A percentile compares a stretch with the other conserved stretches of the same genome.
phyloP scores from a whole-genome alignment of 1,139 yeast species.

The Pneumocystis canis region DNA sequence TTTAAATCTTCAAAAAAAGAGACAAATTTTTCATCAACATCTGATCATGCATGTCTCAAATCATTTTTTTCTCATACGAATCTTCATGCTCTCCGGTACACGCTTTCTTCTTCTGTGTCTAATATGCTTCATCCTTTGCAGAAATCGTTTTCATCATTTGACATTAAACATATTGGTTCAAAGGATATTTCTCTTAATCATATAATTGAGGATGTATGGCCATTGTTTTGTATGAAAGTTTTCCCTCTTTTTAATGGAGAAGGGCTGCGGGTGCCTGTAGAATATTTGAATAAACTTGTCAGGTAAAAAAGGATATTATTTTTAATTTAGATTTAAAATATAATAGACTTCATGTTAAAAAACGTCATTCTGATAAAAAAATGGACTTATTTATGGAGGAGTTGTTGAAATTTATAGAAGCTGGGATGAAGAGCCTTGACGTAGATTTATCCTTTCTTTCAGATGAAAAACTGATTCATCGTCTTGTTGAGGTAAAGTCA shows the following conservation, averaged over 20 bases:
- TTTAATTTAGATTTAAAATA: neutral
- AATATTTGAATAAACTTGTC: slow-evolving; percentile 40
- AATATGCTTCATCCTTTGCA: neutral
- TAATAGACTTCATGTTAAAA: slow-evolving; percentile 29
- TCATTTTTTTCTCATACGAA: neutral
- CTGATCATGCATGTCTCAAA: neutral
- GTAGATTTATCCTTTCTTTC: slow-evolving; percentile 16
- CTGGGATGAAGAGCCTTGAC: slow-evolving; percentile 33
- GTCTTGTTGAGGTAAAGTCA: slow-evolving; percentile 21
- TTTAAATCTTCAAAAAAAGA: neutral
- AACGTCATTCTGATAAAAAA: slow-evolving; percentile 30
- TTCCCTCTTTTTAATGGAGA: slow-evolving; percentile 38
- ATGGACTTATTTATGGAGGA: slow-evolving; percentile 31
- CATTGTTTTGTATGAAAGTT: slow-evolving; percentile 30
- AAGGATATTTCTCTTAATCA: neutral
- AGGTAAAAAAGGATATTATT: slow-evolving; percentile 5
- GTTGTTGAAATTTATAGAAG: slow-evolving; percentile 33
- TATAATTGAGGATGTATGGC: slow-evolving; percentile 33
- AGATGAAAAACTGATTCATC: slow-evolving; percentile 20
- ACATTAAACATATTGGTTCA: neutral
- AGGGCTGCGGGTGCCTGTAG: slow-evolving; percentile 37
- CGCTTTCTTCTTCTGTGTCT: neutral
- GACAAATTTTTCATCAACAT: neutral
- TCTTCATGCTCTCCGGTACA: neutral
- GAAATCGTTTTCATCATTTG: neutral